A percentile compares a stretch with the other conserved stretches of the same genome.
phyloP scores from a whole-genome alignment of 768 basidiomycete species.

The Pisolithus orientalis region DNA sequence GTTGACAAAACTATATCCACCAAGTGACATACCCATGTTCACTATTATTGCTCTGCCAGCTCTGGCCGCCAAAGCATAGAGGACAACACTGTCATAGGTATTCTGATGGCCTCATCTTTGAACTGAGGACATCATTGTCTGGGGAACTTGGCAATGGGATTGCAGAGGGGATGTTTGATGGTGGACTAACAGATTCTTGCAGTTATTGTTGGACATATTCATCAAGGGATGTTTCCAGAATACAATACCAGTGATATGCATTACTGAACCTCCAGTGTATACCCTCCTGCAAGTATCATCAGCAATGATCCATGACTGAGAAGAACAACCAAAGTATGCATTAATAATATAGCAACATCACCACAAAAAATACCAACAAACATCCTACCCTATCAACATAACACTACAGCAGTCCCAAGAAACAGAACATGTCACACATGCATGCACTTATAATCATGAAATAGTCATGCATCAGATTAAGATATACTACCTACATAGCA shows the following conservation, averaged over 20 bases:
- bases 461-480: no score
- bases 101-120: constrained; percentile 6
- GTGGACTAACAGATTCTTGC: not conserved
- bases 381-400: no score
- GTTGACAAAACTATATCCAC: not conserved
- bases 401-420: no score
- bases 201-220: constrained; percentile 1
- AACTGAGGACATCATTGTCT: not conserved
- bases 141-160: not conserved
- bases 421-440: no score
- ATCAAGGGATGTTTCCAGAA: constrained; percentile 9
- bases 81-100: constrained; percentile 21
- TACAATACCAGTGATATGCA: constrained; percentile 22
- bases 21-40: not conserved
- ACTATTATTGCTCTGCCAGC: not conserved
- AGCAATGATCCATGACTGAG: not conserved
- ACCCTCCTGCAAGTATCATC: constrained; percentile 12
- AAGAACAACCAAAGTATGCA: no score
- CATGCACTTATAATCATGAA: no score
- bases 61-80: constrained; percentile 18
- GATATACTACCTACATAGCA: no score
- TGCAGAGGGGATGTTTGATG: not conserved
- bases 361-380: no score
- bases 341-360: no score
- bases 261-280: constrained; percentile 19